Conservation (phyloP, 768 basidiomycete species). For the Termitomyces sp. region DNA sequence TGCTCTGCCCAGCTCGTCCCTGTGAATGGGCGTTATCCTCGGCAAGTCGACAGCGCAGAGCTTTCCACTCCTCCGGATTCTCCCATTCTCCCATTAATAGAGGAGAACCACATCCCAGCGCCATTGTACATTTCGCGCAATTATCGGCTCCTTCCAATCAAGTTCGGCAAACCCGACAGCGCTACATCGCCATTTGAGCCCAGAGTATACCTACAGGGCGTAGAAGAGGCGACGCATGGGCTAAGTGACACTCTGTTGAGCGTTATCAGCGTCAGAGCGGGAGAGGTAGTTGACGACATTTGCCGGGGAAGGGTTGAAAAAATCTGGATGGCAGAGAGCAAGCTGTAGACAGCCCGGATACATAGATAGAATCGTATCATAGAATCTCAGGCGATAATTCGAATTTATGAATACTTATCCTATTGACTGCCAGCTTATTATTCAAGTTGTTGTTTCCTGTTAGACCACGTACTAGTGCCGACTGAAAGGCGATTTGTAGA, state of each 20-base stretch:
- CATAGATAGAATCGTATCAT: not conserved
- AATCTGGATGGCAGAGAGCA: constrained; percentile 3
- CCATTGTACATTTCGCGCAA: constrained; percentile 34
- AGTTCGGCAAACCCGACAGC: constrained; percentile 5
- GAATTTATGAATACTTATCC: no score
- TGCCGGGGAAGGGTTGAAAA: constrained; percentile 6
- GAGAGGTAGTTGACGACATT: constrained; percentile 40
- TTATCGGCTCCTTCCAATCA: constrained; percentile 35
- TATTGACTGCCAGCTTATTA: no score
- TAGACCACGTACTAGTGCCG: no score
- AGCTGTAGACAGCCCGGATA: not conserved
- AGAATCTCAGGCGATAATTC: no score
- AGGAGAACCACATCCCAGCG: constrained; percentile 11
- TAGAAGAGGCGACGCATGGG: constrained; percentile 37
- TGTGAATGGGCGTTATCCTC: constrained; percentile 3
- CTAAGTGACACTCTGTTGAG: constrained; percentile 45
- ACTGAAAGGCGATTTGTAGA: no score
- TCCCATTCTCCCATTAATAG: constrained; percentile 7
- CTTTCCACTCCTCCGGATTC: constrained; percentile 13
- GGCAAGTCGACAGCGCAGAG: constrained; percentile 13
- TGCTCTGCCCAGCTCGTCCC: constrained; percentile 23
- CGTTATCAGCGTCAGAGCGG: constrained; percentile 38
- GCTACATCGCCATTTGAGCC: constrained; percentile 13
- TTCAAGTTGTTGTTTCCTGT: no score
- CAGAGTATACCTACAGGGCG: constrained; percentile 31